Percentiles rank a stretch among this genome's conserved stretches.
Conservation (phyloP, 768 basidiomycete genomes). For the Symmetrospora coprosmae region DNA sequence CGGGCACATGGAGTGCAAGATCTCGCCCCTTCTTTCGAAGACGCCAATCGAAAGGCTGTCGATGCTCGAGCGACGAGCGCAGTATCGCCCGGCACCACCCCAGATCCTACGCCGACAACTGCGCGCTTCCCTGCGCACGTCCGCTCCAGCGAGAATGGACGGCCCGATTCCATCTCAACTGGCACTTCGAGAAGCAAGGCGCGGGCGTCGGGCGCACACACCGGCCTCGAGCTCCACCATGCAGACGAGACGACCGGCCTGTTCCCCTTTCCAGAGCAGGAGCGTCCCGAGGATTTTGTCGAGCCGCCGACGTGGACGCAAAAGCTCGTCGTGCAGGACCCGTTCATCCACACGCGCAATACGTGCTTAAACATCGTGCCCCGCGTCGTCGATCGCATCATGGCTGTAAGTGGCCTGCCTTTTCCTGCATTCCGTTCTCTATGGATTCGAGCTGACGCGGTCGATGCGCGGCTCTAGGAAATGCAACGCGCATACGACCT, state of each 20-base stretch:
- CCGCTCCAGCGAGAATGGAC: background rate
- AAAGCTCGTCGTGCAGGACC: conserved; percentile 31
- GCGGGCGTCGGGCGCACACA: background rate
- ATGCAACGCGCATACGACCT: conserved; percentile 25
- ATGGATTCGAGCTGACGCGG: background rate
- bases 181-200: too few relatives aligned
- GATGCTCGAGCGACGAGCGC: too few relatives aligned
- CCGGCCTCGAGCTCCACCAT: background rate
- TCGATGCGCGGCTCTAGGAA: conserved; percentile 6
- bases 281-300: background rate
- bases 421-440: background rate
- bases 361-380: conserved; percentile 24
- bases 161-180: background rate
- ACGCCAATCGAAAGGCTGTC: too few relatives aligned
- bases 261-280: conserved; percentile 8
- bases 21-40: background rate
- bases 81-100: too few relatives aligned
- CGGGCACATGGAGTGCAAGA: background rate
- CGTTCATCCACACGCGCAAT: conserved; percentile 30
- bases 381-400: conserved; percentile 25
- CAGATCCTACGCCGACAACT: too few relatives aligned
- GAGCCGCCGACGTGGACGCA: conserved; percentile 22
- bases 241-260: background rate
- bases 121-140: too few relatives aligned
- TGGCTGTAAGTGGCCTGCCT: conserved; percentile 17